These are phyloP conservation scores for Cytospora mali DNA, from an alignment of 2,329 filamentous ascomycete species.

Conservation along the genomic window DNA sequence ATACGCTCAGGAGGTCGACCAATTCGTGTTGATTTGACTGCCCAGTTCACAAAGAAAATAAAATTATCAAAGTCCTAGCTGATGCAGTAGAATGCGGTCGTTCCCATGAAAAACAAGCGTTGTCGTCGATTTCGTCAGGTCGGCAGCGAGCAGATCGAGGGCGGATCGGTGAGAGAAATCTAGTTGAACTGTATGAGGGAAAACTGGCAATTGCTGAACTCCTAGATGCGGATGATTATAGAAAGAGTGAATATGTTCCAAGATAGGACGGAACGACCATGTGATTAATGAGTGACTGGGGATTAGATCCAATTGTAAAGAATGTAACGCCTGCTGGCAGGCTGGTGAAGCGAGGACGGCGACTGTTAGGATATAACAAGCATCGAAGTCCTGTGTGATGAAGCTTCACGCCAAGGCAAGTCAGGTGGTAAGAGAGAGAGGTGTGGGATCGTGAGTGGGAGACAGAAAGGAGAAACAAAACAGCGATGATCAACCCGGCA, in stretches of 20 bases:
- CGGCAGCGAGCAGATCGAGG: constrained; percentile 3
- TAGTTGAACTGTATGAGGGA: constrained; percentile 3
- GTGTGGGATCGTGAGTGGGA: constrained; percentile 24
- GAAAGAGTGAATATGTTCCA: constrained; percentile 28
- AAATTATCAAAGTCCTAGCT: constrained; percentile 22
- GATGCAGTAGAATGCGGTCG: constrained; percentile 17
- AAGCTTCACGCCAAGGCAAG: constrained; percentile 28
- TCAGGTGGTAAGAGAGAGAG: constrained; percentile 27
- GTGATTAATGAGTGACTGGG: constrained; percentile 38
- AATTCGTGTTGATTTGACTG: background rate
- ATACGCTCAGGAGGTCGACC: background rate
- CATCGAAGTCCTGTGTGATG: constrained; percentile 28
- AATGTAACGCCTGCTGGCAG: constrained; percentile 62
- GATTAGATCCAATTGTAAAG: constrained; percentile 44
- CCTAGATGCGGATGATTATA: constrained; percentile 15
- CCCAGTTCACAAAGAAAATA: background rate
- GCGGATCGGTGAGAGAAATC: background rate
- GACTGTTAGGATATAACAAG: constrained; percentile 15
- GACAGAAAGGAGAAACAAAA: constrained; percentile 25
- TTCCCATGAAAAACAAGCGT: constrained; percentile 10
- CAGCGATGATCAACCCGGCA: constrained; percentile 27
- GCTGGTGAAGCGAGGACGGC: constrained; percentile 38
- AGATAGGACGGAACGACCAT: constrained; percentile 21
- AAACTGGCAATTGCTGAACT: constrained; percentile 16
- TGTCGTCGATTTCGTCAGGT: constrained; percentile 26